Percentiles rank a stretch among this genome's conserved stretches.
phyloP scores from a whole-genome alignment of 169 alveolate species.

The Besnoitia besnoiti region DNA sequence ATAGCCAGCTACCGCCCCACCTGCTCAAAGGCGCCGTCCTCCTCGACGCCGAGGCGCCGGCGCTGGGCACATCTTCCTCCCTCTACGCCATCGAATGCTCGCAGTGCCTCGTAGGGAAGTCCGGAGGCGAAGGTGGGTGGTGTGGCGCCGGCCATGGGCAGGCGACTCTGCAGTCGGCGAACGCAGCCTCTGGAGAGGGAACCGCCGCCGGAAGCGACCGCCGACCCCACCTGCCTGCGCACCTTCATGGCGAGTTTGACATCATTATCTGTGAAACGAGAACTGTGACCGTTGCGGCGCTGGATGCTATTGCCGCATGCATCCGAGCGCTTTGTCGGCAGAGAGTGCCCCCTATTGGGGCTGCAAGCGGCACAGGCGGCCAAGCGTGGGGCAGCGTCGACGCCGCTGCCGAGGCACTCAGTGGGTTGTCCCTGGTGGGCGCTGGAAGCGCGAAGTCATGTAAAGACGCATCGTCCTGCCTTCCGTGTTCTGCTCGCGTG shows the following conservation, averaged over 20 bases:
- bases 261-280: constrained; percentile 23
- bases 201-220: neutral
- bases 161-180: too few relatives aligned
- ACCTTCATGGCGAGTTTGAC: neutral
- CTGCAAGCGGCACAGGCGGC: neutral
- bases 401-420: constrained; percentile 6
- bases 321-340: constrained; percentile 2
- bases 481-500: neutral
- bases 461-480: neutral
- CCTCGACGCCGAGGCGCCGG: constrained; percentile 15
- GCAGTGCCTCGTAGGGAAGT: neutral
- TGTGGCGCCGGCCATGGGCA: neutral
- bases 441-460: neutral
- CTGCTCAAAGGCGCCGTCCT: neutral
- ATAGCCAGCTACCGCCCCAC: constrained; percentile 29
- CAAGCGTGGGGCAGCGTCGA: neutral
- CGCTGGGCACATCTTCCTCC: neutral
- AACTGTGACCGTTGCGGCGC: constrained; percentile 8
- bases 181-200: too few relatives aligned
- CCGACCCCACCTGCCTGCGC: neutral
- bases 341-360: neutral
- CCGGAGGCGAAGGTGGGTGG: neutral
- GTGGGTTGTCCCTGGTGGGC: neutral
- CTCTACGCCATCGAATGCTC: constrained; percentile 6
- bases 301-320: constrained; percentile 24